Percentiles rank a stretch among this genome's conserved stretches.
These are phyloP conservation scores for Penicillium desertorum DNA, from an alignment of 495 filamentous ascomycete genomes.

Conservation along the genomic window DNA sequence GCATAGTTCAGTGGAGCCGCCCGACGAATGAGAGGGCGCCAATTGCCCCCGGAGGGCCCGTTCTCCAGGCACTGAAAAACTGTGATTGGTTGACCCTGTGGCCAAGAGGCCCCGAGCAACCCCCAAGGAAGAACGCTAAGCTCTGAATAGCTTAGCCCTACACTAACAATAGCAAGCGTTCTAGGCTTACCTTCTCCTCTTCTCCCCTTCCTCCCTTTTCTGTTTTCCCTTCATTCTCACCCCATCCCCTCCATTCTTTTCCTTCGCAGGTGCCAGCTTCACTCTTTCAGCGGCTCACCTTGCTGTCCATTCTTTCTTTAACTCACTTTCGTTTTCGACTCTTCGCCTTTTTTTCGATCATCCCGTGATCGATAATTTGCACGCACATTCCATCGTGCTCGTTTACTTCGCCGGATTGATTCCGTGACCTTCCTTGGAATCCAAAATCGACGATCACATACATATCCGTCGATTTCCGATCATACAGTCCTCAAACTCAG, in stretches of 20 bases:
- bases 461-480: background rate
- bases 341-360: conserved; percentile 9
- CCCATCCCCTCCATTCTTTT: conserved; percentile 43
- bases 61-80: background rate
- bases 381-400: conserved; percentile 7
- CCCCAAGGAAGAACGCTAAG: conserved; percentile 8
- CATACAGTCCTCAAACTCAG: background rate
- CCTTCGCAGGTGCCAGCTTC: conserved; percentile 68
- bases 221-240: conserved; percentile 50
- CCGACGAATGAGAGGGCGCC: background rate
- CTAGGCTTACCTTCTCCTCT: conserved; percentile 18
- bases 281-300: conserved; percentile 72
- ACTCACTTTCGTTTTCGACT: conserved; percentile 15
- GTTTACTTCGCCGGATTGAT: conserved; percentile 22
- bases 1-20: conserved; percentile 6
- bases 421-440: conserved; percentile 26
- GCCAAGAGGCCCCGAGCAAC: conserved; percentile 5
- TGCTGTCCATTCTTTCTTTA: conserved; percentile 55
- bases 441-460: conserved; percentile 23
- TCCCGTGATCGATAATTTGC: conserved; percentile 10
- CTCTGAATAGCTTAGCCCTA: conserved; percentile 4
- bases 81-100: conserved; percentile 1
- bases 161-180: conserved; percentile 15
- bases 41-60: conserved; percentile 3
- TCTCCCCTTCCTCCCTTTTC: conserved; percentile 38